A percentile compares a stretch with the other conserved stretches of the same genome.
phyloP scores from a whole-genome alignment of 371 early-diverging fungal species.

The Mucor indicus region DNA sequence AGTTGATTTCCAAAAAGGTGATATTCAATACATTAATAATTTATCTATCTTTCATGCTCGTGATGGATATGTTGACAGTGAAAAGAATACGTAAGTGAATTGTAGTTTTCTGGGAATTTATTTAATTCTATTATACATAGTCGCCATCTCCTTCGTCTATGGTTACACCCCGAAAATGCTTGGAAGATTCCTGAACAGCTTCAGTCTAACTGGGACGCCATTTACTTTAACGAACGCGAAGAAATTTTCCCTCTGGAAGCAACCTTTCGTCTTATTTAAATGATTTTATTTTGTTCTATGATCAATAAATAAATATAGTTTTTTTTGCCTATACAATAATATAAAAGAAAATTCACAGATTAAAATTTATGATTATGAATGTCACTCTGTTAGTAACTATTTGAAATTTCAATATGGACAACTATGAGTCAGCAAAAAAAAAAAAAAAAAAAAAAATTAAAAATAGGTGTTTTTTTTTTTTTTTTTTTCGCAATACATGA shows the following conservation, averaged over 20 bases:
- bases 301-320: not conserved
- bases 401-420: no score
- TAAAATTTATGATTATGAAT: no score
- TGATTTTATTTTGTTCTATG: not conserved
- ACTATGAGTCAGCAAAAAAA: no score
- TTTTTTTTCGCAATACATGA: slow-evolving; percentile 3
- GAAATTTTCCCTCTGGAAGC: slow-evolving; percentile 29
- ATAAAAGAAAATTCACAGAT: no score
- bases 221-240: slow-evolving; percentile 21
- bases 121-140: slow-evolving; percentile 1
- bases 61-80: slow-evolving; percentile 25
- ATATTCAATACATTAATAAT: slow-evolving; percentile 32
- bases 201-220: slow-evolving; percentile 17
- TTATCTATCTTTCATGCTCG: slow-evolving; percentile 34
- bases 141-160: slow-evolving; percentile 32
- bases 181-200: slow-evolving; percentile 28
- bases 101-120: not conserved
- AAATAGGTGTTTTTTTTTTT: no score
- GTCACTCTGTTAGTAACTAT: no score
- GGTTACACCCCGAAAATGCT: slow-evolving; percentile 30
- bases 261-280: slow-evolving; percentile 16
- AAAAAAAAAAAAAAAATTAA: no score
- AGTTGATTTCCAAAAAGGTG: slow-evolving; percentile 26
- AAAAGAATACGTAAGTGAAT: slow-evolving; percentile 18
- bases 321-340: no score